Conservation (phyloP, 768 basidiomycete species). For the Suillus plorans region DNA sequence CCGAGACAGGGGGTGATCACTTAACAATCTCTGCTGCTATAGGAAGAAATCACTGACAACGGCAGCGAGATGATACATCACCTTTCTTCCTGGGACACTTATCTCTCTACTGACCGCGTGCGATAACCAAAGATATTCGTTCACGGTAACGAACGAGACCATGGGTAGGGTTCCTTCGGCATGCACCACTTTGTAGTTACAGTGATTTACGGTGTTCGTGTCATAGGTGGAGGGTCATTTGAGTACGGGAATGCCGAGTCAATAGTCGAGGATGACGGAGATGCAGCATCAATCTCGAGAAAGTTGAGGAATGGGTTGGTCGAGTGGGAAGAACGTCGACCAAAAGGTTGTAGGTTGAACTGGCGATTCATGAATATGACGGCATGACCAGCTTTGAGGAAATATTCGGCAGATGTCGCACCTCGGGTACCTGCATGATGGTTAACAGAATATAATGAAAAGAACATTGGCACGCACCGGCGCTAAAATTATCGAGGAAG, state of each 20-base stretch:
- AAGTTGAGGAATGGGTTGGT: constrained; percentile 98
- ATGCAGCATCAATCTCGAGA: constrained; percentile 57
- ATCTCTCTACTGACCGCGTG: constrained; percentile 81
- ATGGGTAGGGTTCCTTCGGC: constrained; percentile 73
- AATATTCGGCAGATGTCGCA: constrained; percentile 97
- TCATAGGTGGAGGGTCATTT: constrained; percentile 29
- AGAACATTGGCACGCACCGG: constrained; percentile 55
- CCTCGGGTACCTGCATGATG: constrained; percentile 80
- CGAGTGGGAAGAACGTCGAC: constrained; percentile 95
- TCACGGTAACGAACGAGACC: constrained; percentile 89
- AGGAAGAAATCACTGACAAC: constrained; percentile 99
- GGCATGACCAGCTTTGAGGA: constrained; percentile 90
- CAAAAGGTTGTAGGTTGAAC: constrained; percentile 97
- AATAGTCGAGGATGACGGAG: constrained; percentile 17
- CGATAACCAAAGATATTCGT: constrained; percentile 93
- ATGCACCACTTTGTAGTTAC: constrained; percentile 87
- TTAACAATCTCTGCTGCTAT: constrained; percentile 84
- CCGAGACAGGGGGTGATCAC: constrained; percentile 23
- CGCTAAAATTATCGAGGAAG: constrained; percentile 98
- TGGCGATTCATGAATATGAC: constrained; percentile 99
- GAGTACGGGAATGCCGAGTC: constrained; percentile 21
- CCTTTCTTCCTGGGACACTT: constrained; percentile 60
- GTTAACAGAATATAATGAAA: neutral
- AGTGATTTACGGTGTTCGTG: constrained; percentile 48
- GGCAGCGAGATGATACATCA: constrained; percentile 95